These are phyloP conservation scores for Gossypium rotundifolium DNA, from an alignment of 345 rosid species.

Conservation along the genomic window DNA sequence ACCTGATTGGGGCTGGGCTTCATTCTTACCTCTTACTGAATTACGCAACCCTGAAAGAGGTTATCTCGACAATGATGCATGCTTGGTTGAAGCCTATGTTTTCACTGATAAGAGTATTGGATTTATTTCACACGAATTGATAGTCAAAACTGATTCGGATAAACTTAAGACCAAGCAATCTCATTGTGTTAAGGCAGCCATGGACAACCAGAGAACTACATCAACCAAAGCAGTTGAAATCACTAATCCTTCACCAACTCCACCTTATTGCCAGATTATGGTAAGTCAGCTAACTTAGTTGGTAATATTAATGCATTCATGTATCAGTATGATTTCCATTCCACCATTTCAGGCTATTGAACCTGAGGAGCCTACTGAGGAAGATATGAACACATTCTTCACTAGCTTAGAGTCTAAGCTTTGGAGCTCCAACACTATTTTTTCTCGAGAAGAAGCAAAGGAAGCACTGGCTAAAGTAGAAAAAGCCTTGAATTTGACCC, in stretches of 20 bases:
- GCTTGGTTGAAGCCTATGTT: too few species aligned
- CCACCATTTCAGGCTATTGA: not conserved
- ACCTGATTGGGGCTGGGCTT: constrained; percentile 58
- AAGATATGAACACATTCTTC: constrained; percentile 4
- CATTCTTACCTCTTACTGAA: constrained; percentile 52
- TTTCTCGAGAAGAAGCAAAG: not conserved
- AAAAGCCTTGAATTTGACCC: too few species aligned
- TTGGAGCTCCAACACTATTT: not conserved
- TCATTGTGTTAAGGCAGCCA: not conserved
- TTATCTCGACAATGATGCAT: constrained; percentile 36
- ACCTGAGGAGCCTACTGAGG: not conserved
- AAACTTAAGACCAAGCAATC: not conserved
- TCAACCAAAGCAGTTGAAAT: not conserved
- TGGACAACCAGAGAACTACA: not conserved
- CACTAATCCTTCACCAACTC: too few species aligned
- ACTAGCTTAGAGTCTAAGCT: not conserved
- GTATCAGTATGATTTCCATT: too few species aligned
- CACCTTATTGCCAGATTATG: too few species aligned
- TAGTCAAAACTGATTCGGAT: not conserved
- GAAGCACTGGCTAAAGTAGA: not conserved
- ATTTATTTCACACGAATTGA: not conserved
- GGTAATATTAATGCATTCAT: not conserved
- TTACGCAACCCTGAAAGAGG: constrained; percentile 47
- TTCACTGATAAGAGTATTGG: not conserved
- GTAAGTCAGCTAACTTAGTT: too few species aligned